These are phyloP conservation scores for Fusarium citri DNA, from an alignment of 2,329 filamentous ascomycete genomes.

Conservation along the genomic window DNA sequence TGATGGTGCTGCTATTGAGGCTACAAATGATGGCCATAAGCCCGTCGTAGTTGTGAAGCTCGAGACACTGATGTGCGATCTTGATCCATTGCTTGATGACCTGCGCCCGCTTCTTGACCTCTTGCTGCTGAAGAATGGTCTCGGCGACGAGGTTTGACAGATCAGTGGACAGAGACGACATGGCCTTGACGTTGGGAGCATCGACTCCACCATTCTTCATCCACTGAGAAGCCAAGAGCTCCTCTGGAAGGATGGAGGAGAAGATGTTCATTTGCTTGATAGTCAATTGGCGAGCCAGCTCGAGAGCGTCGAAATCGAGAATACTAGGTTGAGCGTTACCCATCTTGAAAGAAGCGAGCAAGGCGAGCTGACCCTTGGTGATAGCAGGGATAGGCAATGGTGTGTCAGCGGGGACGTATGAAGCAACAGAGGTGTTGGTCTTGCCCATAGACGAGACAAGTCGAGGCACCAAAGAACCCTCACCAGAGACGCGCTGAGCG, in stretches of 20 bases:
- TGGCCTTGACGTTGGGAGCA: slow-evolving; percentile 90
- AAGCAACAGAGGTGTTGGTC: slow-evolving; percentile 79
- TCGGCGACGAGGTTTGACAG: slow-evolving; percentile 93
- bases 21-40: slow-evolving; percentile 98
- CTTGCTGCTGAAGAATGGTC: slow-evolving; percentile 87
- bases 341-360: slow-evolving; percentile 79
- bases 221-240: slow-evolving; percentile 92
- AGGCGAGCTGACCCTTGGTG: slow-evolving; percentile 79
- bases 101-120: slow-evolving; percentile 89
- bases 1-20: slow-evolving; percentile 90
- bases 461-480: slow-evolving; percentile 82
- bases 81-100: slow-evolving; percentile 99
- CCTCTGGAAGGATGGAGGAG: slow-evolving; percentile 90
- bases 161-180: slow-evolving; percentile 93
- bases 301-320: slow-evolving; percentile 89
- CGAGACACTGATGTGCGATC: slow-evolving; percentile 85
- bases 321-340: slow-evolving; percentile 79
- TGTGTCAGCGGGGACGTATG: slow-evolving; percentile 76
- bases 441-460: slow-evolving; percentile 89
- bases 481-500: slow-evolving; percentile 78
- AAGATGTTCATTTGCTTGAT: slow-evolving; percentile 92
- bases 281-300: slow-evolving; percentile 91
- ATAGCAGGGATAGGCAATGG: slow-evolving; percentile 77
- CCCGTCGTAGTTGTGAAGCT: slow-evolving; percentile 95
- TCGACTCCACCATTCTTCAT: slow-evolving; percentile 85